These are phyloP conservation scores for Excoecaria agallocha DNA, from an alignment of 345 rosid species.

Conservation along the genomic window DNA sequence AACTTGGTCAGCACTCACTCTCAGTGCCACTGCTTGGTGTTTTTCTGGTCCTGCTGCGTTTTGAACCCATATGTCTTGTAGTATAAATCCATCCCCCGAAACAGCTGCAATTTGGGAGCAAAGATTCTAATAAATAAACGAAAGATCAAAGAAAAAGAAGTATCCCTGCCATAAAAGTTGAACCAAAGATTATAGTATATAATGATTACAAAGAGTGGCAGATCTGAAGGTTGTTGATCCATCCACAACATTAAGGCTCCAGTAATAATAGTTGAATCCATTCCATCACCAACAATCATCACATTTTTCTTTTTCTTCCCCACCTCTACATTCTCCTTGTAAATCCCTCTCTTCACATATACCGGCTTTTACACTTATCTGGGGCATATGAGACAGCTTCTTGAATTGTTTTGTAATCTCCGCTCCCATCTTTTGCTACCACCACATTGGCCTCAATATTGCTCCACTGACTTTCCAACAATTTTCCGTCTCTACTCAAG, in stretches of 20 bases:
- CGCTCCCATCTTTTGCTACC: constrained; percentile 18
- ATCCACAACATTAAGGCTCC: constrained; percentile 22
- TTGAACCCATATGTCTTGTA: constrained; percentile 17
- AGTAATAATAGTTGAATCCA: constrained; percentile 16
- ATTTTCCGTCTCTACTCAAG: constrained; percentile 1
- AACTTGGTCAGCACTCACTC: constrained; percentile 19
- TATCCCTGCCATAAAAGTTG: not conserved
- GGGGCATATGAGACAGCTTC: constrained; percentile 16
- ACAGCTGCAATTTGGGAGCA: constrained; percentile 16
- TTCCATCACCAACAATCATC: constrained; percentile 25
- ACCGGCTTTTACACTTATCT: constrained; percentile 4
- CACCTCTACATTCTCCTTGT: constrained; percentile 21
- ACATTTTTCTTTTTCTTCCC: constrained; percentile 24
- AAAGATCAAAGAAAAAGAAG: not conserved
- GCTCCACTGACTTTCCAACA: not conserved
- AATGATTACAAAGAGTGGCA: constrained; percentile 17
- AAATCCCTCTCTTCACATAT: constrained; percentile 15
- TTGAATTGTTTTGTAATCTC: constrained; percentile 12
- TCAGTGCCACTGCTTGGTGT: constrained; percentile 22
- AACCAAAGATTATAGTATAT: not conserved
- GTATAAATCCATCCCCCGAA: constrained; percentile 23
- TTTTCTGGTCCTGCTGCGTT: too few species aligned
- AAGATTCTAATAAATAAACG: not conserved
- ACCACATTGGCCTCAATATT: constrained; percentile 4
- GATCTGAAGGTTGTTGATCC: constrained; percentile 24